phyloP scores from a whole-genome alignment of 2,329 filamentous ascomycete genomes.

The Fusarium succisae region DNA sequence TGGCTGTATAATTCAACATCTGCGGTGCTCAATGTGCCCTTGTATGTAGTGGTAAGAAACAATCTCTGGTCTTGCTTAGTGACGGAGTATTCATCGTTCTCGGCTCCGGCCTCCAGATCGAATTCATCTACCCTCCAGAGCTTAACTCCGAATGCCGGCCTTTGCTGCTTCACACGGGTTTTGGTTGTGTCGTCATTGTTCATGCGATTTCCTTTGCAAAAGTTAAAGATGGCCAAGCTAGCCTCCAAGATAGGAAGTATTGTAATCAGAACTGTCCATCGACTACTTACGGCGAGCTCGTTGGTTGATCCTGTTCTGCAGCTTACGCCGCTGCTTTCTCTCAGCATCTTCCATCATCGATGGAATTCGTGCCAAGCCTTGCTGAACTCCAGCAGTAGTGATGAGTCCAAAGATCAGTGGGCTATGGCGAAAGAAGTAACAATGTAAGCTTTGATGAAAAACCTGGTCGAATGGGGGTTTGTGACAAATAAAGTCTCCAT shows the following conservation, averaged over 20 bases:
- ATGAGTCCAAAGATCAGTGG: accelerated
- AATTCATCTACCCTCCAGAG: constrained; percentile 11
- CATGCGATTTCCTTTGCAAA: not conserved
- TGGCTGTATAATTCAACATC: constrained; percentile 11
- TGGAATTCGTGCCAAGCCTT: no score
- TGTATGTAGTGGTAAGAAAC: not conserved
- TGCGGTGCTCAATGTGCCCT: not conserved
- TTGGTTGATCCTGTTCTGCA: constrained; percentile 13
- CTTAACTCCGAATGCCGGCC: not conserved
- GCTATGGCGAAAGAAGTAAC: not conserved
- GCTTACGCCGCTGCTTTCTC: constrained; percentile 5
- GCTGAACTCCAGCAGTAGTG: no score
- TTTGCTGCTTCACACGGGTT: not conserved
- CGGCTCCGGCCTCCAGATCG: not conserved
- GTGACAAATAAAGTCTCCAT: not conserved
- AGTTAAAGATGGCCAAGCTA: not conserved
- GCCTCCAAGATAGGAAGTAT: not conserved
- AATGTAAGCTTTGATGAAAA: constrained; percentile 4
- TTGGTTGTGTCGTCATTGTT: not conserved
- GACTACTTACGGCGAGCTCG: constrained; percentile 1
- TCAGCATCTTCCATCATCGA: not conserved
- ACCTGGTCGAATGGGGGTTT: not conserved
- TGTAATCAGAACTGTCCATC: not conserved
- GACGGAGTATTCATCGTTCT: no score
- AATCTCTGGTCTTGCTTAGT: not conserved